Percentiles rank a stretch among this genome's conserved stretches.
These are phyloP conservation scores for Solidago caesia DNA, from an alignment of 129 eudicot species.

Conservation along the genomic window DNA sequence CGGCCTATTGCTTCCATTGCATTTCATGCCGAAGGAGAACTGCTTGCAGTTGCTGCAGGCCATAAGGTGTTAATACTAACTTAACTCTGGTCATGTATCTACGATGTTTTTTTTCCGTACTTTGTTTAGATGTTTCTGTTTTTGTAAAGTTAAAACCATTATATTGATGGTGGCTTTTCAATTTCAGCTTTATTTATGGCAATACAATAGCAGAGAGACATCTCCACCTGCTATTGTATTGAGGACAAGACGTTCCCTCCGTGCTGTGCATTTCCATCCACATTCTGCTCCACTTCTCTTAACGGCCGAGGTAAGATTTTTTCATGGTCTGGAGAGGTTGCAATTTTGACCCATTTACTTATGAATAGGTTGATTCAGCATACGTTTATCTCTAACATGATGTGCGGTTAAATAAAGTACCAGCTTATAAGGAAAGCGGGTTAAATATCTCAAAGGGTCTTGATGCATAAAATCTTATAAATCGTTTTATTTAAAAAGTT, in stretches of 20 bases:
- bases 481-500: background rate
- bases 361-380: background rate
- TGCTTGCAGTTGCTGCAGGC: conserved; percentile 78
- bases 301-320: conserved; percentile 59
- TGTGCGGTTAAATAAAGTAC: background rate
- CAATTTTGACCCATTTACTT: background rate
- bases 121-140: conserved; percentile 6
- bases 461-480: background rate
- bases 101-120: background rate
- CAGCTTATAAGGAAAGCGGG: background rate
- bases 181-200: conserved; percentile 70
- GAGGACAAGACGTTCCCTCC: conserved; percentile 68
- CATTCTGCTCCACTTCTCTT: conserved; percentile 60
- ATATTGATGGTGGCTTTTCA: conserved; percentile 21
- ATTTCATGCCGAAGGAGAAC: conserved; percentile 74
- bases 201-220: conserved; percentile 46
- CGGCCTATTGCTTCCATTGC: conserved; percentile 82
- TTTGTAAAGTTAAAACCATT: conserved; percentile 8
- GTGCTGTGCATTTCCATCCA: conserved; percentile 81
- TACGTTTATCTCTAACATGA: background rate
- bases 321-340: background rate
- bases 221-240: conserved; percentile 58
- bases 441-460: background rate
- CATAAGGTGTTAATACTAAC: conserved; percentile 53
- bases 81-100: conserved; percentile 3